Percentiles rank a stretch among this genome's conserved stretches.
phyloP scores from a whole-genome alignment of 106 monocot genomes.

The Dendrobium catenatum region DNA sequence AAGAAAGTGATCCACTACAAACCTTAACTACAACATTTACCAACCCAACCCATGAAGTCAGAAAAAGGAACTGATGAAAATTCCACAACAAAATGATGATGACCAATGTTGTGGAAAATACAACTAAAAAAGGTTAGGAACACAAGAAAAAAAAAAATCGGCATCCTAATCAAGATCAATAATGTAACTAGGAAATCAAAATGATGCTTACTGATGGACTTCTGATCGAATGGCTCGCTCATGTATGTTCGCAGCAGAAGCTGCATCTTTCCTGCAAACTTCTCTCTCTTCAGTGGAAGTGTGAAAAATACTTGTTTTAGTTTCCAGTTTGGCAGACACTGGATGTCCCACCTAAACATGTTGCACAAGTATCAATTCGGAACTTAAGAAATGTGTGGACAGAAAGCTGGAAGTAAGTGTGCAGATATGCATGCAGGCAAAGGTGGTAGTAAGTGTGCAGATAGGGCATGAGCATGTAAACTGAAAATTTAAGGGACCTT shows the following conservation, averaged over 20 bases:
- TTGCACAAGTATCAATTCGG: background rate
- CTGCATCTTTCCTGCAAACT: background rate
- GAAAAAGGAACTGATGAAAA: background rate
- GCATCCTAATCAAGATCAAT: background rate
- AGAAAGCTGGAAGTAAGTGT: background rate
- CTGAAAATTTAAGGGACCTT: background rate
- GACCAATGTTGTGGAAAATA: constrained; percentile 2
- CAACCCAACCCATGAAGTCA: background rate
- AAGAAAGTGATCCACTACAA: background rate
- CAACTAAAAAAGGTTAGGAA: background rate
- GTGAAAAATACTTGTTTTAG: background rate
- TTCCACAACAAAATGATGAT: background rate
- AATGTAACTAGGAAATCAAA: background rate
- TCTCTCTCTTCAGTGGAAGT: constrained; percentile 1
- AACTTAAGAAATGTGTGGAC: background rate
- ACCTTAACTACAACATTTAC: background rate
- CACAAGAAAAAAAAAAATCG: background rate
- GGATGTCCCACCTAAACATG: constrained; percentile 9
- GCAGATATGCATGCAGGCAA: background rate
- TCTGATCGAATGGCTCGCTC: constrained; percentile 8
- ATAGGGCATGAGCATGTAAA: background rate
- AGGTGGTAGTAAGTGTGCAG: background rate
- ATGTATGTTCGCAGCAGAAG: background rate
- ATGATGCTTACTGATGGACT: constrained; percentile 14
- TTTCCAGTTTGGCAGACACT: constrained; percentile 2